Conservation (phyloP, 1,284 basidiomycete genomes). For the Sanguinoderma infundibulare region DNA sequence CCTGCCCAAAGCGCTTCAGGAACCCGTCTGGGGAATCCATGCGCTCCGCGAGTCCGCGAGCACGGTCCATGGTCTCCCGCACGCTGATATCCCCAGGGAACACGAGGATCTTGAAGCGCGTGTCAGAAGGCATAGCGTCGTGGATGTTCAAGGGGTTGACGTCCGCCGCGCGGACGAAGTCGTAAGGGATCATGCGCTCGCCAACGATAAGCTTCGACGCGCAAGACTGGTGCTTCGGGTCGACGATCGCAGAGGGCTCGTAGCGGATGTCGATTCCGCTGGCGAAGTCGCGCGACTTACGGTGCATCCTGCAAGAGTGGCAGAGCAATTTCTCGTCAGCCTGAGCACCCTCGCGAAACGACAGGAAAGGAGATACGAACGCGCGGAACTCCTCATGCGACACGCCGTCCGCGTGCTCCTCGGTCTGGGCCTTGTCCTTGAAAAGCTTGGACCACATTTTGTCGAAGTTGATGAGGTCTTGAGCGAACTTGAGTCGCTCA, state of each 20-base stretch:
- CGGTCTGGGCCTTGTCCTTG: conserved; percentile 73
- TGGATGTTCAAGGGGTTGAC: conserved; percentile 68
- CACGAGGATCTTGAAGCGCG: conserved; percentile 73
- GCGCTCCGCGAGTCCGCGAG: conserved; percentile 49
- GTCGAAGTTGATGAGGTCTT: conserved; percentile 84
- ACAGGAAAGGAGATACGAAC: conserved; percentile 38
- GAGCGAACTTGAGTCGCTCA: conserved; percentile 76
- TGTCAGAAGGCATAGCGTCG: conserved; percentile 69
- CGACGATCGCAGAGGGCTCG: conserved; percentile 54
- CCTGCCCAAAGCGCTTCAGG: conserved; percentile 38
- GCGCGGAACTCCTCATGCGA: conserved; percentile 67
- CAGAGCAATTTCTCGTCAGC: neutral
- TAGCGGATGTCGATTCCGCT: conserved; percentile 74
- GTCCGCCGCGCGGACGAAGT: conserved; percentile 68
- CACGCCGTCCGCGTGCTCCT: conserved; percentile 61
- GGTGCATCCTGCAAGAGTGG: conserved; percentile 48
- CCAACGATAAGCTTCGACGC: conserved; percentile 61
- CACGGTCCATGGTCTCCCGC: conserved; percentile 40
- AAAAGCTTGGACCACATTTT: conserved; percentile 76
- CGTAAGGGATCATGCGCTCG: conserved; percentile 61
- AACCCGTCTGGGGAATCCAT: conserved; percentile 43
- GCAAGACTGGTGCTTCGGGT: conserved; percentile 45
- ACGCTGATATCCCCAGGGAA: conserved; percentile 63
- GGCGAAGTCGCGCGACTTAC: conserved; percentile 57
- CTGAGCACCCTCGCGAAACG: neutral